A percentile compares a stretch with the other conserved stretches of the same genome.
phyloP scores from a whole-genome alignment of 768 basidiomycete species.

The Royoungia palumana region DNA sequence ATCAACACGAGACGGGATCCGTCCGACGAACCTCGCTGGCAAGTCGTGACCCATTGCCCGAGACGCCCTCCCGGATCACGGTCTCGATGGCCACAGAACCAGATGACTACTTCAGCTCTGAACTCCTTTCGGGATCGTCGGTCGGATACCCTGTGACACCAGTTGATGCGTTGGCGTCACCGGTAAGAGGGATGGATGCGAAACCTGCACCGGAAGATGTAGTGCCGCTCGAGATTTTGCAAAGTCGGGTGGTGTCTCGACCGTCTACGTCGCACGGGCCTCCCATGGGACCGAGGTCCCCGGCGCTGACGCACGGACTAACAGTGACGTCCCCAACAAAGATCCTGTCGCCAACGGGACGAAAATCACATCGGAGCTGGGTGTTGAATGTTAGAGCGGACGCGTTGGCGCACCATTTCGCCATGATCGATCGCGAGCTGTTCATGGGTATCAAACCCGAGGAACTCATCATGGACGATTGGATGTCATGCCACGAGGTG shows the following conservation, averaged over 20 bases:
- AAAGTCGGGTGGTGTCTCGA: slow-evolving; percentile 48
- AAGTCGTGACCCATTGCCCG: slow-evolving; percentile 10
- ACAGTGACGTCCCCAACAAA: slow-evolving; percentile 31
- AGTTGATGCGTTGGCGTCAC: slow-evolving; percentile 3
- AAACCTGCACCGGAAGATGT: slow-evolving; percentile 58
- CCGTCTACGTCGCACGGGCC: slow-evolving; percentile 35
- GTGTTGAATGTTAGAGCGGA: slow-evolving; percentile 61
- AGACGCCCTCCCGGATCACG: slow-evolving; percentile 18
- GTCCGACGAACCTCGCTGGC: slow-evolving; percentile 6
- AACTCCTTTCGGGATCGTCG: slow-evolving; percentile 12
- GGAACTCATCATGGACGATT: slow-evolving; percentile 76
- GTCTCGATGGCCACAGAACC: slow-evolving; percentile 19
- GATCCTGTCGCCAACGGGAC: slow-evolving; percentile 35
- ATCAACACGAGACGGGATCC: slow-evolving; percentile 33
- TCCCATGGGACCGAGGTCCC: slow-evolving; percentile 15
- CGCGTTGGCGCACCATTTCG: slow-evolving; percentile 70
- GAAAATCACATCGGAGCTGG: slow-evolving; percentile 66
- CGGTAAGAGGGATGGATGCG: slow-evolving; percentile 34
- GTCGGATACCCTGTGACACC: slow-evolving; percentile 15
- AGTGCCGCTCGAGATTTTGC: slow-evolving; percentile 63
- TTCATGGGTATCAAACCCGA: slow-evolving; percentile 85
- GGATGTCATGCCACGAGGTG: slow-evolving; percentile 58
- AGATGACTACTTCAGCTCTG: slow-evolving; percentile 25
- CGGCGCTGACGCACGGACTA: slow-evolving; percentile 8
- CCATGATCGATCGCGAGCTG: slow-evolving; percentile 85